Base-by-base conservation (phyloP, 2,329 filamentous ascomycete species). In the Juglanconis sp. region DNA sequence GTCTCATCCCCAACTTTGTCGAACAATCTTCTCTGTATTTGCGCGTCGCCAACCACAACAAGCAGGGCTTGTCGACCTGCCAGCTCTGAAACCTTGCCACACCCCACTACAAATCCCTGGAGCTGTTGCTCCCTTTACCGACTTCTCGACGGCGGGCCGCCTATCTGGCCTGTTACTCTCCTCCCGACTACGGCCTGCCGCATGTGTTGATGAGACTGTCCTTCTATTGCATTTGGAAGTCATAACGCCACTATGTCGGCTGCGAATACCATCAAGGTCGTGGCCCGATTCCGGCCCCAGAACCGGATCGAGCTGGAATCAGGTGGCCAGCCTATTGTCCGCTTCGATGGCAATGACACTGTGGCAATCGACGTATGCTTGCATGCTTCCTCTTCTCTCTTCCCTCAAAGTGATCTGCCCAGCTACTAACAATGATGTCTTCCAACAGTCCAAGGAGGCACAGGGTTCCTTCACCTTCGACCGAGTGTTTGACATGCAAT, bases 241-340 rank as follows among this genome's bases (percentile, higher is more conserved):
- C 65, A 66, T 64, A 63, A 24, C 69, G 69, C 69, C 77, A 76
- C 68, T 73, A 84, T 82, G 81, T 84, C 83, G 73, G 78, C 79
- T 75, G 78, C 79, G 69, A 86, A 87, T 72, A 87, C 81, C 71
- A 88, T 89, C 81, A 88, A 85, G 91, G 95, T 99, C 75, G 93
- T 99, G 75, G 94, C 94, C 81, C 91, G 95, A 72, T 99, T 99
- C 79, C 87, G 95, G 73, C 95, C 95, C 69, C 94, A 97, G 79
- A 99, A 99, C 82, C 92, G 91, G 79, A 78, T 95, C 76, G 95
- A 99, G 81, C 83, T 96, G 73, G 87, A 88, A 63, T 93, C 89
- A 71, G 92, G 92, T 75, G 94, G 94, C 75, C 88, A 95, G 77
- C 90, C 93, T 65, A 94, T 99, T 68, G 95, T 99, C 65, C 80